Base-by-base conservation (phyloP, 208 protist genomes). In the Vickermania spadyakhi region DNA sequence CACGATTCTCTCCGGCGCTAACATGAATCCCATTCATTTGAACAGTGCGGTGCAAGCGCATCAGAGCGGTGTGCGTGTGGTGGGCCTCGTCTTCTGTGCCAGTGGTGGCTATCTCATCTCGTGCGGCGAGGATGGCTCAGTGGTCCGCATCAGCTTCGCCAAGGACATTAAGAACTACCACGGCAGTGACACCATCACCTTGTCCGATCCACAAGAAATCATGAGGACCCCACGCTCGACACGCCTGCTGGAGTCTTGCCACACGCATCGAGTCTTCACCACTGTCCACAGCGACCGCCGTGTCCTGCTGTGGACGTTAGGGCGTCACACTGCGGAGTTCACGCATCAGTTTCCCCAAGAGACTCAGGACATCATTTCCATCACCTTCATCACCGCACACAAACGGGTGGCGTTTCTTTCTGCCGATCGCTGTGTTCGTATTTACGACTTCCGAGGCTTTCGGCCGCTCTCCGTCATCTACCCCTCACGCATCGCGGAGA, bases 221-320 rank as follows among this genome's bases (percentile, higher is more conserved):
- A 31, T 64, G 36, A n/a, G 4, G 3, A 28, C 27, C 5, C 31
- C 22, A 18, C 14, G 54, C 25, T 60, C 76, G 7, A 81, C 85
- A 25, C 79, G 83, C 23, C 62, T 74, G 27, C 62, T 85, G 65
- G 60, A 63, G 29, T 86, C 74, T 67, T 70, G 70, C 59, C 58
- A 70, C 3, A 57, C 67, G 1, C 72, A 66, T 22, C 77, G 79
- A 31, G 70, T 77, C 64, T 75, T 88, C 55, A 73, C 79, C 11
- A 93, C 86, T 3, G 75, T 79, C 29, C 86, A 93, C 71, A 76
- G 82, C 28, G 79, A 93, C 56, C 77, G 86, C 2, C 77, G 82
- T 7, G 75, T 89, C 26, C 52, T 81, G 53, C 59, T 93, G 58
- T 93, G 86, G 86, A 55, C 68, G n/a, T 71, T 90, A 36, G 77